Evolutionary conservation across 805 yeast genomes (phyloP).

Genomic region (Starmerella tilneyi): DNA sequence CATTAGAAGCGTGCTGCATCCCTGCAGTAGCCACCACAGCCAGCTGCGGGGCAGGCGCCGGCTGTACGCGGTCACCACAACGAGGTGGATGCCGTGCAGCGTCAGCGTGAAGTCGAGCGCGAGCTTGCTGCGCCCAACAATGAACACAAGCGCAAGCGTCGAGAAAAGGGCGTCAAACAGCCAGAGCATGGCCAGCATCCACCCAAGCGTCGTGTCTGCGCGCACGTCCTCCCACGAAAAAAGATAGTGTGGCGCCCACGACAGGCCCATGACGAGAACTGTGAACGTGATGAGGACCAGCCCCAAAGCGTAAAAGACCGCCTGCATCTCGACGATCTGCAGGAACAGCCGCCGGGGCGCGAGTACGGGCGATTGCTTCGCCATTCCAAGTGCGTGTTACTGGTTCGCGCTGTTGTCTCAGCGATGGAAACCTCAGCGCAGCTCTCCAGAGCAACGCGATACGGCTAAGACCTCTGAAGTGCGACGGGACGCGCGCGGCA

Average conservation of each 20-base stretch:
- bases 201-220: conserved; percentile 68
- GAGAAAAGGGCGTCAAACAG: conserved; percentile 70
- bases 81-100: conserved; percentile 66
- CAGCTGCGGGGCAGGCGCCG: conserved; percentile 58
- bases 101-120: conserved; percentile 98
- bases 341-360: conserved; percentile 51
- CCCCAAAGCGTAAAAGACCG: conserved; percentile 69
- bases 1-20: conserved; percentile 54
- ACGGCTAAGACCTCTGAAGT: no score
- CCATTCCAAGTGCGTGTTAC: no score
- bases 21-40: conserved; percentile 79
- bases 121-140: conserved; percentile 84
- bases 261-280: conserved; percentile 60
- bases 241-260: conserved; percentile 56
- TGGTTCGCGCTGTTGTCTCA: no score
- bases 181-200: conserved; percentile 69
- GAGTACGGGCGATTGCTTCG: conserved; percentile 35
- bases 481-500: no score
- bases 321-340: conserved; percentile 71
- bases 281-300: conserved; percentile 52
- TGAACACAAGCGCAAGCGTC: conserved; percentile 70
- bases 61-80: conserved; percentile 57
- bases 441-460: no score
- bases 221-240: conserved; percentile 72
- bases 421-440: no score